Base-by-base conservation (phyloP, 2,329 filamentous ascomycete genomes). In the Pochonia chlamydosporia region DNA sequence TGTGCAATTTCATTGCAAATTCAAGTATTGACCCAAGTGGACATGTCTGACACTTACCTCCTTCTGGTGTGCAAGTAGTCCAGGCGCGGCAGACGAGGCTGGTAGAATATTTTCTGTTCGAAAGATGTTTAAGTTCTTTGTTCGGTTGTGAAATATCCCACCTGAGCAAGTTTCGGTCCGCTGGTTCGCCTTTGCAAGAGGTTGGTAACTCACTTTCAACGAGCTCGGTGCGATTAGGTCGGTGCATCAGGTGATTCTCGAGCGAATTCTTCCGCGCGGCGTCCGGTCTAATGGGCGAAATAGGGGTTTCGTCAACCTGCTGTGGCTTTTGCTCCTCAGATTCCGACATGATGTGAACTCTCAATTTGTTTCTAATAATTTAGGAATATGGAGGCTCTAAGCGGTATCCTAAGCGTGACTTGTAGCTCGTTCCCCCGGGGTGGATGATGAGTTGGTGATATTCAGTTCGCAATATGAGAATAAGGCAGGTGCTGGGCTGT, bases 71-170 rank as follows among this genome's bases (percentile, higher is more conserved):
- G 85, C 89, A 62, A 85, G 83, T 46, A 96, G 73, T 3, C 85
- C 79, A 0, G 91, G 90, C 0, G 90, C 89, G 16, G 86, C 89
- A 44, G 68, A 85, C 26, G 86, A 86, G 47, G 83, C 81, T 23
- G 88, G 87, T 23, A 96, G 82, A 64, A 96, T 96, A 68, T 96
- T 95, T 57, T 84, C 87, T 92, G 57, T 13, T 4, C n/a, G n/a
- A 9, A 14, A 2, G 5, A 4, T 52, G 60, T 49, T 62, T 58
- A 47, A 57, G 49, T 28, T 5, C 16, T 16, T 24, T 21, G 23
- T 35, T 6, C 40, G n/a, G n/a, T 16, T 36, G 33, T 3, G n/a
- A 7, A 23, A 23, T 39, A 5, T 14, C n/a, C 30, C 6, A n/a
- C 16, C 16, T 10, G 9, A 18, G 23, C 7, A 13, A 16, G 26